Conservation (phyloP, 441 rosid species). For the Dalechampia spathulata region DNA sequence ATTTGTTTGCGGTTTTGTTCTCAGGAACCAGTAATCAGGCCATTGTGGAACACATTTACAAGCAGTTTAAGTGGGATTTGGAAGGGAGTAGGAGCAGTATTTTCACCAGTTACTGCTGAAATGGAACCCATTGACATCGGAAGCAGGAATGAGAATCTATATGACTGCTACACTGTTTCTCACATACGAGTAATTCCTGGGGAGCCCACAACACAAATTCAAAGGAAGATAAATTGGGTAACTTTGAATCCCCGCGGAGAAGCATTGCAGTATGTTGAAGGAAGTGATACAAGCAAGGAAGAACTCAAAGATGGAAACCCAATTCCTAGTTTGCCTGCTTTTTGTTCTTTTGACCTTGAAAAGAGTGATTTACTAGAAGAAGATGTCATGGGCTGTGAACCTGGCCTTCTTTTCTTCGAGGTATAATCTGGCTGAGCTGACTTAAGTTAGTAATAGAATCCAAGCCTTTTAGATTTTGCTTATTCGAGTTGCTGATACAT, state of each 20-base stretch:
- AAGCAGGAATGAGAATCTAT: constrained; percentile 55
- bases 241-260: constrained; percentile 87
- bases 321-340: constrained; percentile 40
- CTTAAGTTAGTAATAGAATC: neutral
- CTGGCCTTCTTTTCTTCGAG: constrained; percentile 86
- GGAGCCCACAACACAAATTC: constrained; percentile 41
- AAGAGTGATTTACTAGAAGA: constrained; percentile 83
- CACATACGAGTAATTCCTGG: constrained; percentile 42
- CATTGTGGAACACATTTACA: constrained; percentile 73
- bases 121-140: constrained; percentile 89
- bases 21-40: constrained; percentile 88
- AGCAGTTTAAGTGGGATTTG: constrained; percentile 94
- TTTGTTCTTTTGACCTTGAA: constrained; percentile 54
- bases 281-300: constrained; percentile 20
- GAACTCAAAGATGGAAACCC: constrained; percentile 16
- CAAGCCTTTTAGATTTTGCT: neutral
- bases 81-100: constrained; percentile 93
- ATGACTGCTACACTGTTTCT: constrained; percentile 72
- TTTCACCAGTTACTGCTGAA: constrained; percentile 77
- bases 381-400: constrained; percentile 68
- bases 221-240: constrained; percentile 77
- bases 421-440: constrained; percentile 27
- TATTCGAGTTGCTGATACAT: neutral
- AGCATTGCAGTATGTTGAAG: constrained; percentile 23
- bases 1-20: too few species aligned